Evolutionary conservation across 164 flowering plant genomes (phyloP), one percentile per base, ranked within the genome.

Genomic region (Paratinospora sagittata): DNA sequence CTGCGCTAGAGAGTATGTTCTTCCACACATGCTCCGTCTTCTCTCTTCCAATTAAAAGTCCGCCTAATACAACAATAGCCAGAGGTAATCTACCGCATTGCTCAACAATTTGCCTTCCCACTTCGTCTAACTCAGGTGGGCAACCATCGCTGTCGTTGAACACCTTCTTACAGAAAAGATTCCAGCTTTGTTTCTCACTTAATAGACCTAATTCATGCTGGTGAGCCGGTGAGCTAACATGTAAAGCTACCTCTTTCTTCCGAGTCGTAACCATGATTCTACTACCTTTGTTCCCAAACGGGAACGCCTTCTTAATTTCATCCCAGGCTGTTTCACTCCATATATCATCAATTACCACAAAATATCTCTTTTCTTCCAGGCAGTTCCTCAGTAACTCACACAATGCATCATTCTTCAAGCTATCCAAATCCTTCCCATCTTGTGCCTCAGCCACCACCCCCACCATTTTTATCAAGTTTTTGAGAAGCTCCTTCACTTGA

Each of bases 251-350:
- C 1, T 61, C 55, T 58, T 27, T 74, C 7, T 43, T 72, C 2
- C 86, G 82, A 36, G 81, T 81, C 0, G 85, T 86, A 23, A 80
- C 12, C 66, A 84, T 3, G 2, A 84, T 67, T 72, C 74, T 78
- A 69, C 85, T 83, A 21, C 78, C 71, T 3, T 24, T 77, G 0
- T 47, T 21, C 19, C 19, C 61, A 24, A 70, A 66, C 0, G 85
- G 84, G 26, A 84, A 79, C 6, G 76, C 77, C 6, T 14, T 21
- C 60, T 63, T 66, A 10, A 82, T 11, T 36, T 37, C 67, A 43
- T 78, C 76, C 83, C 83, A 84, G 1, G 68, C 80, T 10, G 72
- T 43, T 0, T 1, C 47, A 0, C 47, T 65, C 85, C 85, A 84
- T 16, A 82, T 72, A 45, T 84, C 83, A 63, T 82, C 87, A 30